Evolutionary conservation across 257 asterid genomes (phyloP), one percentile per base, ranked within the genome.

Genomic region (Jacaranda mimosifolia): DNA sequence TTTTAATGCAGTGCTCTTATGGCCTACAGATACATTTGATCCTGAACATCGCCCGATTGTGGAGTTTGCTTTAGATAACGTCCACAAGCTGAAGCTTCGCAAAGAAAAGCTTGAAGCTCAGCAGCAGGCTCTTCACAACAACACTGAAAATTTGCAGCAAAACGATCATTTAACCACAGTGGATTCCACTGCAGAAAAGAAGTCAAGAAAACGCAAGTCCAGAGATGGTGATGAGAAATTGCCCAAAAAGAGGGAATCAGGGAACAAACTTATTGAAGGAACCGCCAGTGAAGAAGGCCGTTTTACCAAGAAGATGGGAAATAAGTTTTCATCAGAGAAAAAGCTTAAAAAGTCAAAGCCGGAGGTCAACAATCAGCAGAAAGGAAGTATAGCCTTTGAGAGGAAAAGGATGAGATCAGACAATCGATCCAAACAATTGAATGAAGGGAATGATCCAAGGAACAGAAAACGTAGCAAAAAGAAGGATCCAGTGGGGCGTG

Each of bases 11-110:
- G n/a, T 36, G 11, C 43, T 38, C 32, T 75, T 77, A 74, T 83
- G 63, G 55, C 62, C 21, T 78, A 63, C 88, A 96, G 98, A 88
- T 70, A 88, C 92, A 32, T 96, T 96, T 84, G 97, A 85, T 78
- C 66, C 94, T 17, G 97, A 96, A 77, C 94, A 85, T 76, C 99
- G 97, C 66, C 99, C 99, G 1, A 93, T 96, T 65, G 97, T 96
- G 88, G 99, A 96, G 90, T 96, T 96, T 87, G 98, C 99, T 68
- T 71, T 96, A 68, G 98, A 96, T 76, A 90, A 93, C 74, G 90
- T 89, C 85, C 96, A 90, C 73, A 93, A 84, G 76, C 79, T 96
- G 87, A 90, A 87, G 89, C 94, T 55, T 57, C 94, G 96, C 51
- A 78, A 87, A 56, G 92, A 90, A 77, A 96, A 87, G 83, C 81